Evolutionary conservation across 495 filamentous ascomycete genomes (phyloP).

Genomic region (Talaromyces stipitatus): DNA sequence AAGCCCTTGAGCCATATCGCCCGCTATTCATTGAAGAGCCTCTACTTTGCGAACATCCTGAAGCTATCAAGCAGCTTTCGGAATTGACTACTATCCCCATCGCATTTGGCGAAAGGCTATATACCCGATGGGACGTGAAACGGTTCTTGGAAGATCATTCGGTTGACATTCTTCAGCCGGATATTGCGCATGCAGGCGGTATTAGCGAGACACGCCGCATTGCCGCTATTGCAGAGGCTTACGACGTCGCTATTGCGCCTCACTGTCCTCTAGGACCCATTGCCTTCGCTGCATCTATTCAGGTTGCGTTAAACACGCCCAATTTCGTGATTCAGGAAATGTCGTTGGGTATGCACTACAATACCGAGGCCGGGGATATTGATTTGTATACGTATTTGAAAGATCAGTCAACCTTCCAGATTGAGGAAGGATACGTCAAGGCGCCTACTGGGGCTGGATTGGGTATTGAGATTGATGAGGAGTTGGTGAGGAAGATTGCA

Average conservation of each 20-base stretch:
- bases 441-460: constrained; percentile 54
- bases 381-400: constrained; percentile 63
- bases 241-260: constrained; percentile 70
- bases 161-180: constrained; percentile 70
- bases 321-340: constrained; percentile 82
- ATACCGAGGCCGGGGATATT: constrained; percentile 47
- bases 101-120: constrained; percentile 68
- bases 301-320: constrained; percentile 53
- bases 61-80: constrained; percentile 59
- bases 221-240: constrained; percentile 66
- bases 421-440: constrained; percentile 61
- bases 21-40: constrained; percentile 82
- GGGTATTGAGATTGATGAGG: constrained; percentile 72
- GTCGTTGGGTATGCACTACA: constrained; percentile 75
- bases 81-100: constrained; percentile 58
- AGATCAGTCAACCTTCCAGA: constrained; percentile 52
- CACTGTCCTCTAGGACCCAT: constrained; percentile 75
- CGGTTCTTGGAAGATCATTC: constrained; percentile 61
- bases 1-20: constrained; percentile 58
- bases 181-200: constrained; percentile 69
- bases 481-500: constrained; percentile 47
- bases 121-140: constrained; percentile 69
- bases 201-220: constrained; percentile 68
- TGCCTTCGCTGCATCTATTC: constrained; percentile 64
- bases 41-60: constrained; percentile 62